phyloP scores from a whole-genome alignment of 2,329 filamentous ascomycete species.

The Monilinia fructigena region DNA sequence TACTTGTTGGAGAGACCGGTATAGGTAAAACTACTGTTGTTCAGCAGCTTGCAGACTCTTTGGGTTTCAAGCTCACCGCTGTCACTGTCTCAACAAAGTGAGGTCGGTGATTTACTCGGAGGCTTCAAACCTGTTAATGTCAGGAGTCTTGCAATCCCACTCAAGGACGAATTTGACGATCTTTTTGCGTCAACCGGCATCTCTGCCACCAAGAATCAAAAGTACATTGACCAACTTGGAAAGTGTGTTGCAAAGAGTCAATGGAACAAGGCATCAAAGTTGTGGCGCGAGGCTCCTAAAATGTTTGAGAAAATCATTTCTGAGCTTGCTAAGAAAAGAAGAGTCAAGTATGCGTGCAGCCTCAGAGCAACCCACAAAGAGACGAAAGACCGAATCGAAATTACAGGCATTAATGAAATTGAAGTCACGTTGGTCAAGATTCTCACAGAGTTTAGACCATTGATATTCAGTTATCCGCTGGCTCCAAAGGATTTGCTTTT shows the following conservation, averaged over 20 bases:
- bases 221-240: conserved; percentile 76
- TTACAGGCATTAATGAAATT: conserved; percentile 60
- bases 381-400: conserved; percentile 64
- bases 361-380: conserved; percentile 66
- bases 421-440: conserved; percentile 73
- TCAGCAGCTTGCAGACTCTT: conserved; percentile 80
- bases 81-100: conserved; percentile 98
- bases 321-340: conserved; percentile 51
- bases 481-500: conserved; percentile 80
- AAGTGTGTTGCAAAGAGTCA: conserved; percentile 79
- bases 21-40: conserved; percentile 97
- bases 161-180: conserved; percentile 92
- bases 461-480: conserved; percentile 72
- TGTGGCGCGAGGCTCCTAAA: conserved; percentile 86
- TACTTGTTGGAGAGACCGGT: conserved; percentile 97
- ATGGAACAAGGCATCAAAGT: conserved; percentile 80
- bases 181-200: conserved; percentile 84
- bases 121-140: conserved; percentile 96
- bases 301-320: conserved; percentile 75
- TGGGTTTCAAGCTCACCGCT: conserved; percentile 83
- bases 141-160: conserved; percentile 78
- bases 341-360: conserved; percentile 41
- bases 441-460: conserved; percentile 74
- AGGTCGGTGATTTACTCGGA: conserved; percentile 91
- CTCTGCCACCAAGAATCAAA: conserved; percentile 80